Percentiles rank a stretch among this genome's conserved stretches.
Evolutionary conservation across 83 land plant genomes (phyloP).

Genomic region (Picea abies): DNA sequence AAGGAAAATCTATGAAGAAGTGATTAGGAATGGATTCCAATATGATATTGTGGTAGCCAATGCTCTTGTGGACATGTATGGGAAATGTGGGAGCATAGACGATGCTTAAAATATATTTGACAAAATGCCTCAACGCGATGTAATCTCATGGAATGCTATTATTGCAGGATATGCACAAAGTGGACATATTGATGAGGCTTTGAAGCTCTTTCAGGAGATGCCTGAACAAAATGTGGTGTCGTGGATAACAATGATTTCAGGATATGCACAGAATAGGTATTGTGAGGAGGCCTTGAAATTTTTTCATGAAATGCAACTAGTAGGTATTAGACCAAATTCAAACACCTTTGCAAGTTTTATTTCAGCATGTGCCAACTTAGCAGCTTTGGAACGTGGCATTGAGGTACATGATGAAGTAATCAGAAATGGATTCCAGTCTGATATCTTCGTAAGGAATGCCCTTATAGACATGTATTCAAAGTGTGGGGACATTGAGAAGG

Average conservation of each 20-base stretch:
- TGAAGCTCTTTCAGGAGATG: constrained; percentile 24
- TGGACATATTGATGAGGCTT: neutral
- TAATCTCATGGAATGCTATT: constrained; percentile 37
- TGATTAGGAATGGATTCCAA: neutral
- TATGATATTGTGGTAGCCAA: neutral
- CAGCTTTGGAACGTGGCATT: neutral
- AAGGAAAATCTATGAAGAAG: neutral
- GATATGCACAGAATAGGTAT: constrained; percentile 17
- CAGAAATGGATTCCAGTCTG: neutral
- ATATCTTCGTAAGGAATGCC: neutral
- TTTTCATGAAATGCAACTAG: neutral
- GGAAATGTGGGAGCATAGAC: neutral
- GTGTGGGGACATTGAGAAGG: constrained; percentile 31
- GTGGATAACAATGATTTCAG: constrained; percentile 41
- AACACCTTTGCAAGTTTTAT: neutral
- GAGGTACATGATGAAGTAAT: neutral
- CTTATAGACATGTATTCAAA: constrained; percentile 34
- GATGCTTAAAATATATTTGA: constrained; percentile 29
- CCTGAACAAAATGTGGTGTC: constrained; percentile 28
- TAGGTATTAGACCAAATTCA: neutral
- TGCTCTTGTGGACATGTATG: neutral
- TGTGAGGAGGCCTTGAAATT: neutral
- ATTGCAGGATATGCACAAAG: constrained; percentile 26
- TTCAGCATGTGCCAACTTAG: neutral
- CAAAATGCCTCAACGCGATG: constrained; percentile 28